phyloP scores from a whole-genome alignment of 345 rosid genomes.

The Dimocarpus longan region DNA sequence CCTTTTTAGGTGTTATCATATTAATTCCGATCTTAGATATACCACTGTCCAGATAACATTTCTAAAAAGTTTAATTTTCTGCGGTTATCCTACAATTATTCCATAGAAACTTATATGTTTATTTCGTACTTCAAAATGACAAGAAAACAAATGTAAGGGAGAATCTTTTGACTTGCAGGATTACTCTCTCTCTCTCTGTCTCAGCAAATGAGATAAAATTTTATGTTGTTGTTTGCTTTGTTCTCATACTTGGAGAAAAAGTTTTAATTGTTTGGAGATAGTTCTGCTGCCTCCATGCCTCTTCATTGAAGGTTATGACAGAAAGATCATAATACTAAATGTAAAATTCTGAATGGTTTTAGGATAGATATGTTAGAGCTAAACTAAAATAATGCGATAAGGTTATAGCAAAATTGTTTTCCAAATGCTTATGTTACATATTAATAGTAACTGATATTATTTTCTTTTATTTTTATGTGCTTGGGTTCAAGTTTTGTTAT shows the following conservation, averaged over 20 bases:
- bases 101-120: not conserved
- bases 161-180: not conserved
- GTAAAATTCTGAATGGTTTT: not conserved
- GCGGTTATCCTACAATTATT: not conserved
- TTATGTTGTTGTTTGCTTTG: not conserved
- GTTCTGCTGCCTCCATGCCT: not conserved
- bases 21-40: not conserved
- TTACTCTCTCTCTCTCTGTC: not conserved
- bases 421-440: not conserved
- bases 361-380: not conserved
- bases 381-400: not conserved
- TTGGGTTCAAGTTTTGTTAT: not conserved
- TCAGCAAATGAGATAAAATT: not conserved
- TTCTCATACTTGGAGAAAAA: conserved; percentile 10
- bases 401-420: not conserved
- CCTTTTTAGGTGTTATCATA: conserved; percentile 10
- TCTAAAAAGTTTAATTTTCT: conserved; percentile 20
- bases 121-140: not conserved
- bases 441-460: conserved; percentile 3
- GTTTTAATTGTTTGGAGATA: conserved; percentile 7
- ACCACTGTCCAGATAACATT: not conserved
- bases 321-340: not conserved
- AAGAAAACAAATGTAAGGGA: not conserved
- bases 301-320: not conserved
- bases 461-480: conserved; percentile 8